A percentile compares a stretch with the other conserved stretches of the same genome.
These are phyloP conservation scores for Macrolepiota fuliginosa DNA, from an alignment of 768 basidiomycete species.

Conservation along the genomic window DNA sequence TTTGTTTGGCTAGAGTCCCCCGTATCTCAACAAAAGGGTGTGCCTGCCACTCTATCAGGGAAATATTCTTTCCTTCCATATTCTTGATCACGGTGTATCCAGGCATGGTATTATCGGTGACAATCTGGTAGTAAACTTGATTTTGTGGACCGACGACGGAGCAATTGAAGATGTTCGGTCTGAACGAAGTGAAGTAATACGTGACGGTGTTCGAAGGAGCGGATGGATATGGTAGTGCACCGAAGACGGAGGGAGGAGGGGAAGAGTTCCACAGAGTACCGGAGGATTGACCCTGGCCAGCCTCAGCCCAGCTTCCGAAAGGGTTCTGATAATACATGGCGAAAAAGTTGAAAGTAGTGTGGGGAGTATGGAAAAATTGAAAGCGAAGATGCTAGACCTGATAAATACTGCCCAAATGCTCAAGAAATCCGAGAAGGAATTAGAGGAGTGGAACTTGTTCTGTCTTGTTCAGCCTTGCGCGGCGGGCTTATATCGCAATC, in stretches of 20 bases:
- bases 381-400: neutral
- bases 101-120: constrained; percentile 47
- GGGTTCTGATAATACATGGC: constrained; percentile 35
- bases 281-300: constrained; percentile 23
- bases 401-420: neutral
- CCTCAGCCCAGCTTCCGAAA: constrained; percentile 35
- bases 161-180: constrained; percentile 53
- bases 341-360: neutral
- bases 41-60: constrained; percentile 57
- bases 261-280: constrained; percentile 17
- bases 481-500: neutral
- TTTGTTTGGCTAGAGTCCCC: constrained; percentile 45
- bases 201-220: constrained; percentile 29
- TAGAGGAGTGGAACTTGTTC: neutral
- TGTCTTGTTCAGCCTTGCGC: neutral
- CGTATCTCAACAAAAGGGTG: constrained; percentile 52
- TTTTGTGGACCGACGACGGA: constrained; percentile 48
- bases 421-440: neutral
- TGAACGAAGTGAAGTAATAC: constrained; percentile 51
- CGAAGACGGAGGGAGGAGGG: constrained; percentile 53
- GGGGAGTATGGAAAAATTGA: neutral
- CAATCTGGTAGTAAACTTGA: constrained; percentile 46
- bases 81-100: constrained; percentile 56
- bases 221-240: constrained; percentile 57
- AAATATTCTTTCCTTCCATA: constrained; percentile 42